Conservation (phyloP, 305 asterid genomes). For the Coffea humblotiana region DNA sequence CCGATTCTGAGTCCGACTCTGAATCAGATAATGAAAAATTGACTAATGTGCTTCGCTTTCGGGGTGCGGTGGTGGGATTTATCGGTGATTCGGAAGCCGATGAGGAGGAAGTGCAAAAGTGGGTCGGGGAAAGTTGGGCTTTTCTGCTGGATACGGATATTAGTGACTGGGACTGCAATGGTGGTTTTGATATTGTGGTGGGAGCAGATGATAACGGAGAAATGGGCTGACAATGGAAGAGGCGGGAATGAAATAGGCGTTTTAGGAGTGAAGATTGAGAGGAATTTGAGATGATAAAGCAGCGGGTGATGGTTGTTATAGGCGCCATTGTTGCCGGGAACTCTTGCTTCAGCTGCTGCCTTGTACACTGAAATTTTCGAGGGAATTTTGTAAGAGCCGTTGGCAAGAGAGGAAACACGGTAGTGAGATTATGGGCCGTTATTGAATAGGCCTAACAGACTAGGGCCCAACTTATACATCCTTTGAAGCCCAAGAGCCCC, state of each 20-base stretch:
- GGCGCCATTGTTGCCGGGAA: slow-evolving; percentile 4
- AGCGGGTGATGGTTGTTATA: slow-evolving; percentile 6
- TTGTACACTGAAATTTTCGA: not conserved
- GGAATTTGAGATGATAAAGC: slow-evolving; percentile 9
- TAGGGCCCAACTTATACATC: too few species aligned
- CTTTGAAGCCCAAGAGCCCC: too few species aligned
- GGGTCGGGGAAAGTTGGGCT: not conserved
- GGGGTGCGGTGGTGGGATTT: slow-evolving; percentile 28
- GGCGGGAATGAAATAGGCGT: not conserved
- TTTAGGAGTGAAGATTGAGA: slow-evolving; percentile 3
- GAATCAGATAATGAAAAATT: slow-evolving; percentile 80
- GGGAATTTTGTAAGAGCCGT: slow-evolving; percentile 3
- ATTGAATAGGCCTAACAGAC: too few species aligned
- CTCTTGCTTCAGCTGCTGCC: not conserved
- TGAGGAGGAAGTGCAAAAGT: slow-evolving; percentile 13
- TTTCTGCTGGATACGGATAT: not conserved
- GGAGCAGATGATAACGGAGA: not conserved
- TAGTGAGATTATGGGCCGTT: too few species aligned
- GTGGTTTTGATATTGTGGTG: slow-evolving; percentile 8
- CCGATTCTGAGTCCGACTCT: slow-evolving; percentile 56
- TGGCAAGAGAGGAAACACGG: not conserved
- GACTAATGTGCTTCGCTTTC: slow-evolving; percentile 56
- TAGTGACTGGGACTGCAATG: not conserved
- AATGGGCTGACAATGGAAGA: slow-evolving; percentile 17
- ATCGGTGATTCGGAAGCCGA: slow-evolving; percentile 26